Evolutionary conservation across 495 filamentous ascomycete species (phyloP), one percentile per base, ranked within the genome.

Genomic region (Pseudevernia furfuracea): DNA sequence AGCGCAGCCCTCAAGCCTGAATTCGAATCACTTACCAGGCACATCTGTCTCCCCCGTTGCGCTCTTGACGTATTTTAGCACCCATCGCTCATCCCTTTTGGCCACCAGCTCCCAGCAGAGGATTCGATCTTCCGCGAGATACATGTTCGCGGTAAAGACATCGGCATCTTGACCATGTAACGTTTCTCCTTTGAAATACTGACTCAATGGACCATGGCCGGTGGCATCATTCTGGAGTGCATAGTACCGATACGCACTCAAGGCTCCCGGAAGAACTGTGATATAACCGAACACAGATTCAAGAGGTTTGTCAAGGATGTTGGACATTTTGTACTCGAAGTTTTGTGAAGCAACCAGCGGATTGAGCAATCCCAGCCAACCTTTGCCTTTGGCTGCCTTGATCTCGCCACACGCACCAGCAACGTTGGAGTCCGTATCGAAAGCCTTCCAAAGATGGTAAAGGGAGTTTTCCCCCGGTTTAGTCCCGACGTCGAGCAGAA

Each of bases 291-390:
- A 97, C 3, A 97, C 95, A 3, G 88, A 92, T 75, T 99, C 95
- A 30, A 99, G 78, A 6, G 95, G 95, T 75, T 97, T 97, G 72
- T 99, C 95, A 34, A 99, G 80, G 71, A 99, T 99, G 66, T 97
- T 99, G 10, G 90, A 96, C 93, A 97, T 96, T 78, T 99, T 99
- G 81, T 99, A 99, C 75, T 99, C 95, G 69, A 97, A 99, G 71
- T 99, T 97, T 74, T 99, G 95, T 55, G 89, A 92, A 1, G 95
- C 95, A 11, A 99, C 92, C 4, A 99, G 82, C 1, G 95, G 95
- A 72, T 97, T 97, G 48, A 99, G 78, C 28, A 99, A 82, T 28
- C 92, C 90, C 21, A 87, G 77, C 75, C 87, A 90, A 34, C 79
- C 85, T 69, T 87, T 90, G 15, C 94, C 94, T 70, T 95, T 97